phyloP scores from a whole-genome alignment of 1,284 basidiomycete species.

The Mycosarcoma mackinlayi region DNA sequence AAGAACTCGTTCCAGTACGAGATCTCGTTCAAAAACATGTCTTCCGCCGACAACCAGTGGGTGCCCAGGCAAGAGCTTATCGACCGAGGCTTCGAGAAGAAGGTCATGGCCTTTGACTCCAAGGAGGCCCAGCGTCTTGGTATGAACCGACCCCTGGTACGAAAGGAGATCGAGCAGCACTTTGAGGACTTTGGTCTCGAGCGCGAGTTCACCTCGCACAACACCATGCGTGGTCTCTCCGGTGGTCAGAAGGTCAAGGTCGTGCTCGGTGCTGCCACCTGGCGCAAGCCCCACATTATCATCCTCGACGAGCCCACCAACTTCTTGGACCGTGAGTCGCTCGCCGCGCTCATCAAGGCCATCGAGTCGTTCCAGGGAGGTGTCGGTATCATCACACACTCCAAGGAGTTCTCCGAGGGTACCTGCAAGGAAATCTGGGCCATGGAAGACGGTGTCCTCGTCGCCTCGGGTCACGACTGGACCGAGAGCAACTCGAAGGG shows the following conservation, averaged over 20 bases:
- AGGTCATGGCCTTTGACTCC: slow-evolving; percentile 64
- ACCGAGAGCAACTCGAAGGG: slow-evolving; percentile 83
- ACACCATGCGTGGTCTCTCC: slow-evolving; percentile 68
- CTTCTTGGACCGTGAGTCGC: slow-evolving; percentile 69
- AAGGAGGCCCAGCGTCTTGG: slow-evolving; percentile 66
- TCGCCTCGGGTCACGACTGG: slow-evolving; percentile 76
- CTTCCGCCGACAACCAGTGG: slow-evolving; percentile 68
- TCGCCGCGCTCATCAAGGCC: slow-evolving; percentile 67
- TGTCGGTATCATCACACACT: slow-evolving; percentile 68
- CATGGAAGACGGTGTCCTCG: slow-evolving; percentile 62
- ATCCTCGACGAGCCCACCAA: slow-evolving; percentile 68
- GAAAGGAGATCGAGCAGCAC: slow-evolving; percentile 68
- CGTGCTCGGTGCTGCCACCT: slow-evolving; percentile 67
- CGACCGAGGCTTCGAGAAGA: slow-evolving; percentile 66
- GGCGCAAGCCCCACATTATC: slow-evolving; percentile 68
- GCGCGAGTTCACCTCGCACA: slow-evolving; percentile 68
- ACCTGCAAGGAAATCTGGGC: slow-evolving; percentile 67
- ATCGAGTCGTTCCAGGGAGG: slow-evolving; percentile 67
- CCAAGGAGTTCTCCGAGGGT: slow-evolving; percentile 64
- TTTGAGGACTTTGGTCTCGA: slow-evolving; percentile 68
- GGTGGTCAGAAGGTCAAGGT: slow-evolving; percentile 69
- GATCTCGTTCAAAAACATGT: slow-evolving; percentile 68
- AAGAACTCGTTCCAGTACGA: slow-evolving; percentile 69
- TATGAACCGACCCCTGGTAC: slow-evolving; percentile 67
- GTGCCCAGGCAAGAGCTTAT: slow-evolving; percentile 65